Base-by-base conservation (phyloP, 129 eudicot genomes). In the sunflower (Helianthus annuus) region DNA sequence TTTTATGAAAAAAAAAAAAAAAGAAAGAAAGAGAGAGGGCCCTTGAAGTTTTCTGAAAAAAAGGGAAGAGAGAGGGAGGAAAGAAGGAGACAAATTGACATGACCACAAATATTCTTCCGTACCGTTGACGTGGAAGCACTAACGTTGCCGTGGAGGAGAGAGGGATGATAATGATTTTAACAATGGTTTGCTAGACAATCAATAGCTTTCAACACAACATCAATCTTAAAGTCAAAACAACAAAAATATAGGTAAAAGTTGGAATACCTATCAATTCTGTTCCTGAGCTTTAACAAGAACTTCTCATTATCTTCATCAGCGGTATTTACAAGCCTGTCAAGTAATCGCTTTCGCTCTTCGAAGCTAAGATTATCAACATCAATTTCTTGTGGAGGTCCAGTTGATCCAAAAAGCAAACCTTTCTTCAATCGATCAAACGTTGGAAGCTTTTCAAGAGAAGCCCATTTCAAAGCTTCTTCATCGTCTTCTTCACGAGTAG, bases 391-490 rank as follows among this genome's bases (percentile, higher is more conserved):
- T 0, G 74, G 34, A 6, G 69, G 85, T 17, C 96, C 96, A 4
- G 63, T 52, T 32, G 90, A 84, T 62, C 87, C 91, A 44, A 70
- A 49, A 5, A 91, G 69, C 56, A 91, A 64, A 5, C 97, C 97
- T 76, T 73, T 91, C 67, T 73, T 88, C 12, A 91, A 58, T 14
- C 97, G 88, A 67, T 84, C 91, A 34, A 78, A 91, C 7, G 93
- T 91, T 0, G 97, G 97, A 17, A 88, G 82, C 64, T 79, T 91
- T 64, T 91, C 96, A 1, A 91, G 82, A 5, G 96, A 83, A 49
- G 96, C 97, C 97, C 97, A 91, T 70, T 84, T 91, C 2, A 91
- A 80, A 42, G 96, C 91, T 62, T 86, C 97, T 79, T 91, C 97
- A 49, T 91, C 97, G 42, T 91, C 87, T 70, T 91, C 92, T 15